phyloP scores from a whole-genome alignment of 1,284 basidiomycete genomes.

The Microbotryum scabiosae region DNA sequence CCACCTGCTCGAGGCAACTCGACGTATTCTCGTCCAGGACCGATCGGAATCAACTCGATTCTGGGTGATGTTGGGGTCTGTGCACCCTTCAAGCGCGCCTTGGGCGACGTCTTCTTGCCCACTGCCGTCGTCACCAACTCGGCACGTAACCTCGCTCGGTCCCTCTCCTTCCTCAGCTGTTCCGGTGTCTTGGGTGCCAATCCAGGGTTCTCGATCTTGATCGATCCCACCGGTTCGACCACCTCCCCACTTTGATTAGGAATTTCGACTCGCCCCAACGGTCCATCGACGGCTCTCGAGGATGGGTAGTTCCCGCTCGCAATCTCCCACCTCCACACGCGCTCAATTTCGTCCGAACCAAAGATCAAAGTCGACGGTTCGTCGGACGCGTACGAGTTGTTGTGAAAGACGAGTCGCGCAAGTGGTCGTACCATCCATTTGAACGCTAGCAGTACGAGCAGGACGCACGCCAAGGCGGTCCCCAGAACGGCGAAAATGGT shows the following conservation, averaged over 20 bases:
- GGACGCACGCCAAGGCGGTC: conserved; percentile 3
- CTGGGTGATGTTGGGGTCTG: neutral
- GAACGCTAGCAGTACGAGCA: conserved; percentile 1
- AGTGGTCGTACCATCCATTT: neutral
- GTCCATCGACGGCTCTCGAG: conserved; percentile 41
- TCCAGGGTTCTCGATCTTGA: conserved; percentile 23
- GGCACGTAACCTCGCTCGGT: neutral
- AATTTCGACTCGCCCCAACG: conserved; percentile 16
- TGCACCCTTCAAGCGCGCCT: no score
- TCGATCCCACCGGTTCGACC: neutral
- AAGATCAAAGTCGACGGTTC: conserved; percentile 70
- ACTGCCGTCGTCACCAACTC: neutral
- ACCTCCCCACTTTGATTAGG: neutral
- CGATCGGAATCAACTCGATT: conserved; percentile 42
- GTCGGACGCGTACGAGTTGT: conserved; percentile 50
- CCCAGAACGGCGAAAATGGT: conserved; percentile 16
- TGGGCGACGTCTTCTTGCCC: no score
- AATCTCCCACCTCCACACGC: conserved; percentile 91
- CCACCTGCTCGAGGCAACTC: conserved; percentile 50
- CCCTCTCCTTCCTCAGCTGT: conserved; percentile 14
- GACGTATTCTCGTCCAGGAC: conserved; percentile 65
- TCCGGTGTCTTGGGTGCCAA: conserved; percentile 15
- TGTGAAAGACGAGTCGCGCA: neutral
- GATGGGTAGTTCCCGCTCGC: conserved; percentile 83
- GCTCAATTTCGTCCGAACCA: conserved; percentile 62